Evolutionary conservation across 1,284 basidiomycete genomes (phyloP), one percentile per base, ranked within the genome.

Genomic region (Marasmius oreades): DNA sequence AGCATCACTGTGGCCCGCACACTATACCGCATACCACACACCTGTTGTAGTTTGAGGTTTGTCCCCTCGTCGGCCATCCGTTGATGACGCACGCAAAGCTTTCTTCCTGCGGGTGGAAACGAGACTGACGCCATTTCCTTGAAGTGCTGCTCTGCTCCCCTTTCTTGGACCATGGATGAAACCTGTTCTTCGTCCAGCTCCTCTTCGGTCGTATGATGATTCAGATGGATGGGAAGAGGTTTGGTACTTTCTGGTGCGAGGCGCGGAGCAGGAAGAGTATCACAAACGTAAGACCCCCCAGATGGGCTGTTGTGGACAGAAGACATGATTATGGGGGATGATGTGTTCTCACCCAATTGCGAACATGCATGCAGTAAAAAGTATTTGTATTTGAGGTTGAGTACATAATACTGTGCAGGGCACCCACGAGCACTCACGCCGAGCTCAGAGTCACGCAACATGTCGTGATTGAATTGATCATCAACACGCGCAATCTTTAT

Each of bases 61-160:
- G 90, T 94, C 22, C 93, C 94, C 70, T 97, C 90, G 74, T 99
- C 95, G 7, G 97, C 97, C 91, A 98, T 99, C 50, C 95, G 83
- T 74, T 97, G 93, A 73, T 99, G 96, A 39, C 94, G 75, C 10
- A 93, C 84, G 68, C 94, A 96, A 12, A 96, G 79, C 71, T 92
- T 94, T 51, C 88, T 78, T 2, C 80, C 77, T 2, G 79, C 75
- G 20, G 77, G 79, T 51, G 68, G 65, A 45, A 61, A 62, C 31
- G 66, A 57, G 55, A 67, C 62, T 36, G 55, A 64, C 22, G 57
- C 53, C 31, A 59, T 59, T 26, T 53, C 39, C 26, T 54, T 57
- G 61, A 66, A 45, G 57, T 26, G 20, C 18, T 26, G 24, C 20
- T 34, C 39, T 20, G n/a, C 33, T 51, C 53, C 37, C 20, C 31